phyloP scores from a whole-genome alignment of 306 rosid genomes.

The Coriaria nepalensis region DNA sequence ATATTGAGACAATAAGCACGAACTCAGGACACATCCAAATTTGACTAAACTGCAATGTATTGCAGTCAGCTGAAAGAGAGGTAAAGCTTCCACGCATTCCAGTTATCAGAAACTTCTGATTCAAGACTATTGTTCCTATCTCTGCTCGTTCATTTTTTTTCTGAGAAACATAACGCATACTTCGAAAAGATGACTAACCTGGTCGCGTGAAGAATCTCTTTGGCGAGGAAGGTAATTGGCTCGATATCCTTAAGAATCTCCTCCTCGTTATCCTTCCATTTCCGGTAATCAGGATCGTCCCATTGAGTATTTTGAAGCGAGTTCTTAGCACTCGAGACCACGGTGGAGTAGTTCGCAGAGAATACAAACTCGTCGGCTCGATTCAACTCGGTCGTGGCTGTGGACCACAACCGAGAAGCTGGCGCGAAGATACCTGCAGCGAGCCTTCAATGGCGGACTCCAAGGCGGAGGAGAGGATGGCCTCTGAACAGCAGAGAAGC shows the following conservation, averaged over 20 bases:
- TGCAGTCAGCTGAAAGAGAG: no score
- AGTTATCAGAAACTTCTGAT: no score
- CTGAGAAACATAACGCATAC: neutral
- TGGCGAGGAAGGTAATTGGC: slow-evolving; percentile 43
- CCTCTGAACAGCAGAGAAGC: slow-evolving; percentile 31
- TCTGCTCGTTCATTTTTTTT: neutral
- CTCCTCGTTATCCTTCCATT: slow-evolving; percentile 53
- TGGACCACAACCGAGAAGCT: slow-evolving; percentile 26
- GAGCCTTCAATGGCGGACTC: slow-evolving; percentile 21
- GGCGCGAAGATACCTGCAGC: slow-evolving; percentile 13
- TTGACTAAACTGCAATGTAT: no score
- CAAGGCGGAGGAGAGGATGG: slow-evolving; percentile 30
- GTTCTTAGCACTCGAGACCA: slow-evolving; percentile 16
- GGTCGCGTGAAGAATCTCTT: slow-evolving; percentile 59
- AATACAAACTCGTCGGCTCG: slow-evolving; percentile 19
- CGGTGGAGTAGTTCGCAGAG: slow-evolving; percentile 15
- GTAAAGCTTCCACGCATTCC: neutral
- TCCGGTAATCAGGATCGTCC: slow-evolving; percentile 46
- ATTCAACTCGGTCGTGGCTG: slow-evolving; percentile 25
- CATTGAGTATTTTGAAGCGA: slow-evolving; percentile 18
- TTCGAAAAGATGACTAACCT: slow-evolving; percentile 18
- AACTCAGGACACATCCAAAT: no score
- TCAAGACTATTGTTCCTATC: neutral
- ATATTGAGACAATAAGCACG: no score
- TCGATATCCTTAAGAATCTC: slow-evolving; percentile 57